These are phyloP conservation scores for Halteria grandinella DNA, from an alignment of 73 alveolate species.

Conservation along the genomic window DNA sequence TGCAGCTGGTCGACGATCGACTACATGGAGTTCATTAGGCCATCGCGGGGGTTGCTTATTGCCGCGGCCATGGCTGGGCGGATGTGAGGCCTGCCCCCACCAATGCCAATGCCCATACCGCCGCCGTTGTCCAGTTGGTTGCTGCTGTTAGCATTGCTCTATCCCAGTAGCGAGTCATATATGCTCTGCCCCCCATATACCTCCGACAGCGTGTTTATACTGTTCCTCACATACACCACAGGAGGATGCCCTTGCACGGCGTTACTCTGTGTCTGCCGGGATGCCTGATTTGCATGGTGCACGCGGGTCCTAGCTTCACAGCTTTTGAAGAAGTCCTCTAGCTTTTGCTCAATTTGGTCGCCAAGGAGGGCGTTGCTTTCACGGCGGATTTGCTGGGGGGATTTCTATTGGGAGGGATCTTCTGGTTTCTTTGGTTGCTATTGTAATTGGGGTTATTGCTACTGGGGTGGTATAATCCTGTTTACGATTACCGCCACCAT, in stretches of 20 bases:
- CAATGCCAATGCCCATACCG: no score
- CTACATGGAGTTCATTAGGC: no score
- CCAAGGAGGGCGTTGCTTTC: conserved; percentile 32
- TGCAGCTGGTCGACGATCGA: no score
- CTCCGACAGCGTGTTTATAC: not conserved
- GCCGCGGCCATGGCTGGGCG: no score
- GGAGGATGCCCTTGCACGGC: not conserved
- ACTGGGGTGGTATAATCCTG: not conserved
- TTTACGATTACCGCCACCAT: conserved; percentile 21
- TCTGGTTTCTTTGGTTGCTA: not conserved
- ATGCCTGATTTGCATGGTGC: no score
- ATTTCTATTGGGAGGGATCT: not conserved
- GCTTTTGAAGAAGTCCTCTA: conserved; percentile 21
- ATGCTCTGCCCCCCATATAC: not conserved
- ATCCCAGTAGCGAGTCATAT: not conserved
- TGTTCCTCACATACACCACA: not conserved
- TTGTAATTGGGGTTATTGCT: not conserved
- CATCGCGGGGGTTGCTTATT: no score
- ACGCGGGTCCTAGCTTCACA: not conserved
- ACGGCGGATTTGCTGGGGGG: not conserved
- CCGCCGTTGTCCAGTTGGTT: no score
- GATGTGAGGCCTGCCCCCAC: no score
- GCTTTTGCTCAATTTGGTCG: conserved; percentile 7
- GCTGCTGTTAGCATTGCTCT: not conserved
- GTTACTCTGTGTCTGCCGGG: not conserved